Base-by-base conservation (phyloP, 768 basidiomycete genomes). In the Dendrothele bispora region DNA sequence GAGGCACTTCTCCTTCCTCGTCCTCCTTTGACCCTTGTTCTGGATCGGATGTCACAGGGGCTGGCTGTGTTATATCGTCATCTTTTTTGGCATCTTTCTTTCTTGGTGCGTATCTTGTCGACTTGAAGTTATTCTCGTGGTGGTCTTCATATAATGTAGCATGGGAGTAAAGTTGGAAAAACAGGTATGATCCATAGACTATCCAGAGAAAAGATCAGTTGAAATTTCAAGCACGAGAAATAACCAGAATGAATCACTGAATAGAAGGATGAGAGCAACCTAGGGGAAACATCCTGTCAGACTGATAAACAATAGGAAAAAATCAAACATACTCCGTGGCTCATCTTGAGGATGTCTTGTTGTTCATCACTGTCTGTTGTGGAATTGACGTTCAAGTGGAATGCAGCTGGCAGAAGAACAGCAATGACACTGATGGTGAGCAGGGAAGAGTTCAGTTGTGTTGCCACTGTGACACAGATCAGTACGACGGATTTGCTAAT, bases 91-190 rank as follows among this genome's bases (percentile, higher is more conserved):
- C 47, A 28, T 55, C 52, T 52, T 44, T 46, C 7, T 43, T 34
- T 43, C 53, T 54, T 11, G 59, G 60, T 4, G 61, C 21, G 56
- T 80, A 72, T 51, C 54, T 50, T 5, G 55, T 68, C 26, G 71
- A 69, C 55, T 67, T 49, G 40, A 68, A 53, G 21, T 66, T 51
- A 49, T 75, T 61, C 1, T 53, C 55, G 15, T 65, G 64, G 24
- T 77, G 71, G 38, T 84, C 74, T 52, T 78, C 65, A 59, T 88
- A 94, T 12, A 93, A 73, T 25, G 72, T 64, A 3, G 83, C 73
- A 61, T 93, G 91, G 1, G 90, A 88, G 59, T 75, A 84, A 0
- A 88, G 73, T 57, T 91, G 90, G 71, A 91, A 91, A 39, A 82
- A 62, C n/a, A 91, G 78, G 57, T 87, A 90, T n/a, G 73, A 75